Evolutionary conservation across 225 moss, liverwort and hornwort genomes (phyloP).

Genomic region (Antitrichia curtipendula): DNA sequence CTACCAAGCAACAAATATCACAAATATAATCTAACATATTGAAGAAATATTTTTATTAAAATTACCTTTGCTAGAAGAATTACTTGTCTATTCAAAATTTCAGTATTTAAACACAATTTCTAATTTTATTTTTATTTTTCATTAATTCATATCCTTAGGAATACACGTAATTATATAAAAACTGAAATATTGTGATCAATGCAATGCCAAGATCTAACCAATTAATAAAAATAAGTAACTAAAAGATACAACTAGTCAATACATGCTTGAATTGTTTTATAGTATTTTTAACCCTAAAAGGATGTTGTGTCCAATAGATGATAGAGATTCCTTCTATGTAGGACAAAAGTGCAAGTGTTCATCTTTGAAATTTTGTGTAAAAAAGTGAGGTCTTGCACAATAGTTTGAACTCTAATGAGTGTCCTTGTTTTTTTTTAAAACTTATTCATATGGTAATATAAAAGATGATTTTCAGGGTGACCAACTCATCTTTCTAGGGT

Average conservation of each 20-base stretch:
- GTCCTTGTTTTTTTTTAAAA: background rate
- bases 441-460: background rate
- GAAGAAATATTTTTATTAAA: too few relatives aligned
- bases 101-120: background rate
- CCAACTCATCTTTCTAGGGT: fast-evolving
- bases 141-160: background rate
- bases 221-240: background rate
- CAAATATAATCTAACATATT: background rate
- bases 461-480: fast-evolving
- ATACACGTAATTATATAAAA: background rate
- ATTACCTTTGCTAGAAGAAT: background rate
- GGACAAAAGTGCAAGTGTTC: background rate
- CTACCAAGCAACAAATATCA: background rate
- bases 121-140: background rate
- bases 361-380: background rate
- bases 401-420: background rate
- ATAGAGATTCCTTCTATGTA: background rate
- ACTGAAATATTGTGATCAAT: background rate
- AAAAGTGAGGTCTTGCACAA: background rate
- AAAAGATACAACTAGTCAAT: background rate
- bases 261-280: background rate
- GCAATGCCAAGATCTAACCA: background rate
- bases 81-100: background rate
- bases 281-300: too few relatives aligned
- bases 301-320: background rate